Evolutionary conservation across 2,329 filamentous ascomycete genomes (phyloP).

Genomic region (Fusarium sp.): DNA sequence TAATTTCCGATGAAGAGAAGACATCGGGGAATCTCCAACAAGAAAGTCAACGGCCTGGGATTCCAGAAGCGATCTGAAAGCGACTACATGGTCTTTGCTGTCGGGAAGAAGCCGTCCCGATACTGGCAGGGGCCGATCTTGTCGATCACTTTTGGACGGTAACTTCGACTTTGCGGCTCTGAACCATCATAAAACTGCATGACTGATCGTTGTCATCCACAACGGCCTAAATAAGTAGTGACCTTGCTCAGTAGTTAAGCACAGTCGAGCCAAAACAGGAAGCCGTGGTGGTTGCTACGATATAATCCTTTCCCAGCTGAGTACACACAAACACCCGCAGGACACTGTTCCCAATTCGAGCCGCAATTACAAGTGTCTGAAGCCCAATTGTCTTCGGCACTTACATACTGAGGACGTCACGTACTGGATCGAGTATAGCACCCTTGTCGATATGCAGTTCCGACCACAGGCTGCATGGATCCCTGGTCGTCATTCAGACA

Average conservation of each 20-base stretch:
- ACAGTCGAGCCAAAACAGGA: conserved; percentile 16
- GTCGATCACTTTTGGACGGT: conserved; percentile 33
- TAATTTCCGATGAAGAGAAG: neutral
- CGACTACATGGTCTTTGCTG: conserved; percentile 14
- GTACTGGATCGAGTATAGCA: conserved; percentile 1
- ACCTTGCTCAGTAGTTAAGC: neutral
- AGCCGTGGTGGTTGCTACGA: neutral
- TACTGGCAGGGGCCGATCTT: conserved; percentile 40
- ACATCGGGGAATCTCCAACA: neutral
- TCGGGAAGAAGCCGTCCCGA: conserved; percentile 35
- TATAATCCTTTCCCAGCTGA: conserved; percentile 19
- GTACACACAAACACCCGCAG: conserved; percentile 14
- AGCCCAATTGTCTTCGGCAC: conserved; percentile 16
- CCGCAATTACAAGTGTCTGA: conserved; percentile 1
- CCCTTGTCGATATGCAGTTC: conserved; percentile 13
- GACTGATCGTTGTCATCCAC: neutral
- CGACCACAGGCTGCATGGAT: neutral
- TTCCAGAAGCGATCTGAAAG: conserved; percentile 25
- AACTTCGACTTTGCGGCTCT: conserved; percentile 34
- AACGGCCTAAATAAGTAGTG: conserved; percentile 6
- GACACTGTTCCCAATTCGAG: conserved; percentile 31
- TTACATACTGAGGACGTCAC: conserved; percentile 28
- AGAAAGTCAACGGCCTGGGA: neutral
- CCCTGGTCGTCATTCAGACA: neutral
- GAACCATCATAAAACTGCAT: conserved; percentile 17